Percentiles rank a stretch among this genome's conserved stretches.
These are phyloP conservation scores for Cyberlindnera veronae DNA, from an alignment of 805 yeast species.

Conservation along the genomic window DNA sequence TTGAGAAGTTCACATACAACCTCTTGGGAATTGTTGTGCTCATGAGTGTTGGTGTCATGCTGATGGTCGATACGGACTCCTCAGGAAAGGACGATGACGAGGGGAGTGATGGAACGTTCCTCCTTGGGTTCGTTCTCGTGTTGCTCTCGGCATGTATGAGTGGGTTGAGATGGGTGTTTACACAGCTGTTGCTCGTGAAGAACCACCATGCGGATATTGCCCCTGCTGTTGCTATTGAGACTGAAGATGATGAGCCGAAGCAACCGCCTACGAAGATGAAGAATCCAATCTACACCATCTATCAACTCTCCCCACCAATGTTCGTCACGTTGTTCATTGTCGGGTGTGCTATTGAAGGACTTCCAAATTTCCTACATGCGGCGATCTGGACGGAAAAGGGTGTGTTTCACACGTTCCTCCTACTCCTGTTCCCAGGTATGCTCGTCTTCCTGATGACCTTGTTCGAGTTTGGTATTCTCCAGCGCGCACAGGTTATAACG, in stretches of 20 bases:
- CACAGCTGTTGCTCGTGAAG: conserved; percentile 72
- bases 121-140: conserved; percentile 70
- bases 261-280: conserved; percentile 28
- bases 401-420: conserved; percentile 45
- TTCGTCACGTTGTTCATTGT: conserved; percentile 53
- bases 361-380: conserved; percentile 45
- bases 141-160: conserved; percentile 75
- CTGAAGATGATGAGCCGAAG: neutral
- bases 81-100: conserved; percentile 20
- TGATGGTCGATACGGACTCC: conserved; percentile 68
- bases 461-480: conserved; percentile 79
- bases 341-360: conserved; percentile 71
- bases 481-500: conserved; percentile 80
- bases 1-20: conserved; percentile 71
- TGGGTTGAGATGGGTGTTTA: conserved; percentile 93
- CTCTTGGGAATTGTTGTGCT: conserved; percentile 65
- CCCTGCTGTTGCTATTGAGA: neutral
- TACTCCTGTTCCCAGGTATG: conserved; percentile 77
- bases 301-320: conserved; percentile 85
- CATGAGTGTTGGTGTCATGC: conserved; percentile 79
- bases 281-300: conserved; percentile 80
- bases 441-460: conserved; percentile 88
- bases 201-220: conserved; percentile 38
- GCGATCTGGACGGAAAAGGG: conserved; percentile 69
- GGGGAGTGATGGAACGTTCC: conserved; percentile 20